Conservation (phyloP, 2,329 filamentous ascomycete genomes). For the Cladosporium colombiae region DNA sequence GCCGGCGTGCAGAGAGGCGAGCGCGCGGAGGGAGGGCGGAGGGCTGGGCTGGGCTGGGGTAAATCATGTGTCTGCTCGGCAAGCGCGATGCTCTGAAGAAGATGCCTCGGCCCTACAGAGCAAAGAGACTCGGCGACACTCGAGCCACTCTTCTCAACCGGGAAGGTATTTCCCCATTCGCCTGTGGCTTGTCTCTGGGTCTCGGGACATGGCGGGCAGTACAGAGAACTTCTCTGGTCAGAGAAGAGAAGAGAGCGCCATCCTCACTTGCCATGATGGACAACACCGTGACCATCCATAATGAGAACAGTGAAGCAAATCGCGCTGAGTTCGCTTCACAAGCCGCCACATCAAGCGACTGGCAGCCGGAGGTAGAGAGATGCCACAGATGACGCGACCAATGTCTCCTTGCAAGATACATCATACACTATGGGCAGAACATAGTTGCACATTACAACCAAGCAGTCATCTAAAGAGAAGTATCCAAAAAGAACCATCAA, state of each 20-base stretch:
- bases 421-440: background rate
- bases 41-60: conserved; percentile 1
- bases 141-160: background rate
- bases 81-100: background rate
- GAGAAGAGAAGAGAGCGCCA: background rate
- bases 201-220: background rate
- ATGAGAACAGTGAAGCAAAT: background rate
- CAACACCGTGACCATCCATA: background rate
- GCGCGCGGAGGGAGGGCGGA: background rate
- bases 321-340: background rate
- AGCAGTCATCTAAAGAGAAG: background rate
- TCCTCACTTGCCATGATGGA: background rate
- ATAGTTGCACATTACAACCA: background rate
- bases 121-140: background rate
- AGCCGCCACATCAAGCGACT: background rate
- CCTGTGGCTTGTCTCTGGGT: background rate
- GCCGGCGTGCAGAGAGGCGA: background rate
- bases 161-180: background rate
- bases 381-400: background rate
- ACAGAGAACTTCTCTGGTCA: background rate
- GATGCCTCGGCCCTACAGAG: background rate
- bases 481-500: conserved; percentile 1
- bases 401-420: background rate
- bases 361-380: background rate
- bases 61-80: conserved; percentile 4